Evolutionary conservation across 2,329 filamentous ascomycete species (phyloP).

Genomic region (Fusarium burgessii): DNA sequence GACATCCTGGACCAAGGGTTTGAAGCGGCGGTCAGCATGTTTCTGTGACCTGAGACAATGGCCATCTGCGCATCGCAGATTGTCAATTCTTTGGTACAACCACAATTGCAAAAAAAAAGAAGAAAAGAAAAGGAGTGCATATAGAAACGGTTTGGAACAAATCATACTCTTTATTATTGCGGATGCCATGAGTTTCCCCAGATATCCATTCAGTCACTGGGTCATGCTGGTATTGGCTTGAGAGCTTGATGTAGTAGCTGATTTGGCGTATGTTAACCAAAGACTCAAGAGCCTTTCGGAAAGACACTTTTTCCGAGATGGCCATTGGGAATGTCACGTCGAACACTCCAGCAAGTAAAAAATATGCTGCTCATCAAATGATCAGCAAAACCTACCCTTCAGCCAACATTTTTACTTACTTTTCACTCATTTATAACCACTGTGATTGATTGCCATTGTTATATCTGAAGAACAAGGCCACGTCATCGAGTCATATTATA

Average conservation of each 20-base stretch:
- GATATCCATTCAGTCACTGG: neutral
- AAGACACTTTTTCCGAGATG: neutral
- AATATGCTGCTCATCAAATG: neutral
- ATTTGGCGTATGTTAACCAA: too few relatives aligned
- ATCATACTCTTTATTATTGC: neutral
- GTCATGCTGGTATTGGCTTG: neutral
- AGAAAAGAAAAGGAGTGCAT: too few relatives aligned
- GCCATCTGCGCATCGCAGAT: too few relatives aligned
- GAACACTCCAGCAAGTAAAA: neutral
- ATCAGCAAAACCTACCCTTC: too few relatives aligned
- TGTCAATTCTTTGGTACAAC: neutral
- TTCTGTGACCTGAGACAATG: neutral
- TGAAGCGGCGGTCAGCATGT: too few relatives aligned
- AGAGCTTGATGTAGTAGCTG: neutral
- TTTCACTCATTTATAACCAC: neutral
- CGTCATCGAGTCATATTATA: neutral
- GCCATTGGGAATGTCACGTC: fast-evolving
- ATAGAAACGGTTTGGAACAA: neutral
- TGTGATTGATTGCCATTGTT: neutral
- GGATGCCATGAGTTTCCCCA: neutral
- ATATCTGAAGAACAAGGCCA: fast-evolving
- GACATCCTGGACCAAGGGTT: neutral
- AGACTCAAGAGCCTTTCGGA: fast-evolving
- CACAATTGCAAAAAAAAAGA: neutral
- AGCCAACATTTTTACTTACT: too few relatives aligned